Evolutionary conservation across 2,329 filamentous ascomycete species (phyloP).

Genomic region (Clonostachys solani): DNA sequence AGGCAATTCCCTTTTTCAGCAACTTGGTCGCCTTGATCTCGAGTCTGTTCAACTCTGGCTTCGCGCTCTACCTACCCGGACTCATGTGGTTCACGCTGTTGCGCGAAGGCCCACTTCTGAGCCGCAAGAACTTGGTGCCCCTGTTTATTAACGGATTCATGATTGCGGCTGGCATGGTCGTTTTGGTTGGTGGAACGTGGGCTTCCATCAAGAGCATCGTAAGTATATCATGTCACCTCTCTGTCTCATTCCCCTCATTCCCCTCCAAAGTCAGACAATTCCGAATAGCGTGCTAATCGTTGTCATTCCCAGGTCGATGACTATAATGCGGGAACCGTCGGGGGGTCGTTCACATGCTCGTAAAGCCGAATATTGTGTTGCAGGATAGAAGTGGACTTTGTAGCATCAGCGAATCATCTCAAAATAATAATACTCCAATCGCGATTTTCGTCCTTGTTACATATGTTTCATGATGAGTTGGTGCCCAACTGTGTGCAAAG

Average conservation of each 20-base stretch:
- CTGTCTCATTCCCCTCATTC: not conserved
- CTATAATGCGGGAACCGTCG: too few relatives aligned
- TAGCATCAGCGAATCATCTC: too few relatives aligned
- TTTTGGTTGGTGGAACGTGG: conserved; percentile 25
- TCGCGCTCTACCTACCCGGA: conserved; percentile 35
- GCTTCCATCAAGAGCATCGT: conserved; percentile 22
- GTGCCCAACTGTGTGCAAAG: too few relatives aligned
- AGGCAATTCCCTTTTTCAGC: conserved; percentile 70
- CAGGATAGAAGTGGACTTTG: too few relatives aligned
- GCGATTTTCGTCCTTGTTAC: too few relatives aligned
- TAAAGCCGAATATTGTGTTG: too few relatives aligned
- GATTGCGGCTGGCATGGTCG: conserved; percentile 22
- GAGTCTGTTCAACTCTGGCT: conserved; percentile 42
- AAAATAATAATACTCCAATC: too few relatives aligned
- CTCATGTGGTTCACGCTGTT: conserved; percentile 37
- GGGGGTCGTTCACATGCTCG: too few relatives aligned
- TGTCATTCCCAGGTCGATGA: too few relatives aligned
- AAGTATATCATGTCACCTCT: conserved; percentile 7
- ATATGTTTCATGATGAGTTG: too few relatives aligned
- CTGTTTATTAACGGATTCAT: conserved; percentile 16
- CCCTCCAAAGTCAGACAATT: not conserved
- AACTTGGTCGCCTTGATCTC: conserved; percentile 55
- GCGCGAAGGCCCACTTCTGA: conserved; percentile 19
- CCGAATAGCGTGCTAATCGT: too few relatives aligned
- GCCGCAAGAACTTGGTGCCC: conserved; percentile 18